A percentile compares a stretch with the other conserved stretches of the same genome.
Evolutionary conservation across 176 grass and related monocot genomes (phyloP).

Genomic region (Poa annua): DNA sequence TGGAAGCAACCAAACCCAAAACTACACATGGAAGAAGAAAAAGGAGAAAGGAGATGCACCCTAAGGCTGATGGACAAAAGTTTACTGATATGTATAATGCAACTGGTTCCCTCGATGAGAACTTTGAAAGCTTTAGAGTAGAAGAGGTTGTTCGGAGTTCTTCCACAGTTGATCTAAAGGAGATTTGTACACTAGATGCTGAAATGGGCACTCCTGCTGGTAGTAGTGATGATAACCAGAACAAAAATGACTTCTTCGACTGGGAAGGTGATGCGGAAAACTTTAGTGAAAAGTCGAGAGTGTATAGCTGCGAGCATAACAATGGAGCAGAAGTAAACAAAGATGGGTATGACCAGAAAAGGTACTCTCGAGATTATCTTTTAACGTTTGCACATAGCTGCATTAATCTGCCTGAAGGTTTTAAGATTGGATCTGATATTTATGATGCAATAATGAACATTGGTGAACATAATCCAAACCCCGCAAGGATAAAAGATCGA

Average conservation of each 20-base stretch:
- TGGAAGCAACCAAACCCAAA: constrained; percentile 53
- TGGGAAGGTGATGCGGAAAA: constrained; percentile 63
- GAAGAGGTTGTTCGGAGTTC: constrained; percentile 37
- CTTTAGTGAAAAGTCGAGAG: constrained; percentile 53
- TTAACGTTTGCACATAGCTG: constrained; percentile 63
- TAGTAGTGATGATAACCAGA: constrained; percentile 48
- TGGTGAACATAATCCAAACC: constrained; percentile 55
- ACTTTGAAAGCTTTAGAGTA: constrained; percentile 24
- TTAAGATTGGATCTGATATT: constrained; percentile 61
- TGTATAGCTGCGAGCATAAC: constrained; percentile 1
- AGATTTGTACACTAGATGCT: constrained; percentile 35
- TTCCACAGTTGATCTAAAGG: constrained; percentile 22
- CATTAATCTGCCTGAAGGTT: constrained; percentile 58
- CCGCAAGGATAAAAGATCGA: constrained; percentile 47
- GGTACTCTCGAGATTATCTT: constrained; percentile 78
- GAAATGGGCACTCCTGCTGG: constrained; percentile 31
- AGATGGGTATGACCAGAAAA: constrained; percentile 45
- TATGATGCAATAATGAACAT: constrained; percentile 48
- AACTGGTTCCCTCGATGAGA: constrained; percentile 53
- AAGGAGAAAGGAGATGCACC: constrained; percentile 59
- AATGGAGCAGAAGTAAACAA: constrained; percentile 28
- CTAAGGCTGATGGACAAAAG: constrained; percentile 60
- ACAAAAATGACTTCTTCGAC: constrained; percentile 48
- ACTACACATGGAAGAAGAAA: constrained; percentile 44
- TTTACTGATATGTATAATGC: constrained; percentile 57